Evolutionary conservation across 805 yeast genomes (phyloP).

Genomic region (Barnettozyma pratensis): DNA sequence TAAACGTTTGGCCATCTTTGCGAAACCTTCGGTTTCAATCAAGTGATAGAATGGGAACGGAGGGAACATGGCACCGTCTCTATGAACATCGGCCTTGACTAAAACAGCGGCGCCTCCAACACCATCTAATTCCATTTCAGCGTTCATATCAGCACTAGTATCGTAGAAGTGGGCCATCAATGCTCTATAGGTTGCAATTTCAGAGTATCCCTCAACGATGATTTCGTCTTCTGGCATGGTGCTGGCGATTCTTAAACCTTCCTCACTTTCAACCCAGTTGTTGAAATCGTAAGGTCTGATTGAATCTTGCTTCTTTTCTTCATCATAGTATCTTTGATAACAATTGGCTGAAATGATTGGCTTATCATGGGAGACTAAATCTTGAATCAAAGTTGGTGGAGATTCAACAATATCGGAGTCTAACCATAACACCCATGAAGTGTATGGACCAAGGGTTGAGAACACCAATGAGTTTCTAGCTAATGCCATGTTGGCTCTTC

Average conservation of each 20-base stretch:
- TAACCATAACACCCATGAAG: slow-evolving; percentile 95
- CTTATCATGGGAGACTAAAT: slow-evolving; percentile 77
- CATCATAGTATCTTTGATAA: slow-evolving; percentile 72
- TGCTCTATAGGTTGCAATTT: slow-evolving; percentile 90
- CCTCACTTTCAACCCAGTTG: slow-evolving; percentile 89
- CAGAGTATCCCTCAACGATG: slow-evolving; percentile 90
- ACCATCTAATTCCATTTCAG: slow-evolving; percentile 87
- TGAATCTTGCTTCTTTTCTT: slow-evolving; percentile 46
- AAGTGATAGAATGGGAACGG: slow-evolving; percentile 95
- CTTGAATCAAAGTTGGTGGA: slow-evolving; percentile 79
- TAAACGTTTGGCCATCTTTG: slow-evolving; percentile 93
- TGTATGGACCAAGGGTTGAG: slow-evolving; percentile 82
- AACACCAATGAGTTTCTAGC: slow-evolving; percentile 90
- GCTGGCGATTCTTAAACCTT: slow-evolving; percentile 70
- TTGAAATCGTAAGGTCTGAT: slow-evolving; percentile 92
- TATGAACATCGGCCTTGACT: slow-evolving; percentile 95
- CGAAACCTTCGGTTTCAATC: slow-evolving; percentile 97
- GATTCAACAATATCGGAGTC: slow-evolving; percentile 94
- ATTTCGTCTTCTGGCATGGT: slow-evolving; percentile 82
- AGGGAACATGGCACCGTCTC: slow-evolving; percentile 99
- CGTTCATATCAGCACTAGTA: slow-evolving; percentile 50
- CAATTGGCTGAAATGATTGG: slow-evolving; percentile 91
- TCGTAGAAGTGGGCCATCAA: slow-evolving; percentile 89
- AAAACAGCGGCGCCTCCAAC: slow-evolving; percentile 97
- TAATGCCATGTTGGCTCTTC: slow-evolving; percentile 87